Evolutionary conservation across 2,329 filamentous ascomycete genomes (phyloP), one percentile per base, ranked within the genome.

Genomic region (Arthrobotrys sinensis): DNA sequence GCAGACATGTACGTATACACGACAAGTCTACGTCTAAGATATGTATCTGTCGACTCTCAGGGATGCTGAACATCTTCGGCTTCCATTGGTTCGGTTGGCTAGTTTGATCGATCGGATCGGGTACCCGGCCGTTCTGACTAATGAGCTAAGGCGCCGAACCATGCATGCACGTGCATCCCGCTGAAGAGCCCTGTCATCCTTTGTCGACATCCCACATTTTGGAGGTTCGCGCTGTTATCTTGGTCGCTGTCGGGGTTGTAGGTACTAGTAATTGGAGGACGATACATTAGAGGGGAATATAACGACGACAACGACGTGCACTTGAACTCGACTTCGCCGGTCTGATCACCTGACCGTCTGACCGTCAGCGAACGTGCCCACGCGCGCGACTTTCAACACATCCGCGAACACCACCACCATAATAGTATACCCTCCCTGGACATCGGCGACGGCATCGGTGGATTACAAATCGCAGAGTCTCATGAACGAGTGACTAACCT

Each of bases 331-430:
- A 45, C 8, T 38, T 8, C 36, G 36, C 40, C 40, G 12, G 40
- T 12, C 40, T 16, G 36, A 38, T 38, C 36, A 38, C 36, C 36
- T 38, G 36, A 38, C 36, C 6, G 36, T 12, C 36, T 38, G 6
- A 12, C 40, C 12, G 19, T 10, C 57, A 36, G 38, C n/a, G 19
- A 63, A 63, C 57, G 36, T 45, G 32, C 34, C 50, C 55, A 60
- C 63, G 63, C 45, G 62, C 62, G 62, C 62, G 28, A 28, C 63
- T 16, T 34, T 14, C 46, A 67, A 67, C 63, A 67, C 63, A 53
- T 55, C 45, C 28, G 60, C 60, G 16, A 28, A 50, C 43, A 52
- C 34, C 8, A 48, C 34, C 38, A 14, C 55, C 36, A n/a, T 16
- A 32, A 6, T 8, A 32, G 11, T 4, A 7, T 32, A 7, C 38